Conservation (phyloP, 2,329 filamentous ascomycete genomes). For the Sordariomycetes sp. region DNA sequence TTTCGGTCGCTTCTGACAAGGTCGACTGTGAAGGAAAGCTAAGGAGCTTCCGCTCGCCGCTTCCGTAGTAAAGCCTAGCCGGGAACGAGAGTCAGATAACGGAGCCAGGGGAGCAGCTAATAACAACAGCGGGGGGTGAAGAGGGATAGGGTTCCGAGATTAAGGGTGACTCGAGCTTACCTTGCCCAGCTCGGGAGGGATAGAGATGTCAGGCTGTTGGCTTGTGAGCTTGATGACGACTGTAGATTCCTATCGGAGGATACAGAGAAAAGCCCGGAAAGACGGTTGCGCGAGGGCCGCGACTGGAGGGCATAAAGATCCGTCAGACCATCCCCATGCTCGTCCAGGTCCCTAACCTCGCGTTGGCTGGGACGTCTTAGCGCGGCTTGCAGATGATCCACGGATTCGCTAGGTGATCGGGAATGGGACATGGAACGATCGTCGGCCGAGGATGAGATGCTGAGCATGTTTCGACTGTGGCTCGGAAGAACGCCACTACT, state of each 20-base stretch:
- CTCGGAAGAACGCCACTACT: slow-evolving; percentile 39
- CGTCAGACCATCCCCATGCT: slow-evolving; percentile 52
- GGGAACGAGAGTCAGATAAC: background rate
- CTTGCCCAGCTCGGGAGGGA: slow-evolving; percentile 44
- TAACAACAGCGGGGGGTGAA: background rate
- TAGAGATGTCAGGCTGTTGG: slow-evolving; percentile 31
- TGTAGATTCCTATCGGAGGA: slow-evolving; percentile 41
- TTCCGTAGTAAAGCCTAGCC: slow-evolving; percentile 58
- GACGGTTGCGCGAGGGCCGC: slow-evolving; percentile 40
- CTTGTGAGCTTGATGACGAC: slow-evolving; percentile 37
- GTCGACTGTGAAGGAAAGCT: slow-evolving; percentile 34
- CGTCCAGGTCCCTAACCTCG: slow-evolving; percentile 47
- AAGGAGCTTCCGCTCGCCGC: slow-evolving; percentile 47
- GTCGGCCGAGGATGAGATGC: slow-evolving; percentile 44
- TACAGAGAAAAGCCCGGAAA: slow-evolving; percentile 39
- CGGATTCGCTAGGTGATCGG: slow-evolving; percentile 29
- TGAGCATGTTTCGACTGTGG: slow-evolving; percentile 43
- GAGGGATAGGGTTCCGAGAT: background rate
- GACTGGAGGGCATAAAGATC: slow-evolving; percentile 44
- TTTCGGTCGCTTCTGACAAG: slow-evolving; percentile 33
- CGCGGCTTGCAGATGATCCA: slow-evolving; percentile 37
- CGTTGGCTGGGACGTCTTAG: slow-evolving; percentile 26
- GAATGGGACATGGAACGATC: slow-evolving; percentile 27
- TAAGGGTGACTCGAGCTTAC: slow-evolving; percentile 17
- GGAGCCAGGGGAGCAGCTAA: background rate